Percentiles rank a stretch among this genome's conserved stretches.
These are phyloP conservation scores for Monosporozyma siamensis DNA, from an alignment of 805 yeast genomes.

Conservation along the genomic window DNA sequence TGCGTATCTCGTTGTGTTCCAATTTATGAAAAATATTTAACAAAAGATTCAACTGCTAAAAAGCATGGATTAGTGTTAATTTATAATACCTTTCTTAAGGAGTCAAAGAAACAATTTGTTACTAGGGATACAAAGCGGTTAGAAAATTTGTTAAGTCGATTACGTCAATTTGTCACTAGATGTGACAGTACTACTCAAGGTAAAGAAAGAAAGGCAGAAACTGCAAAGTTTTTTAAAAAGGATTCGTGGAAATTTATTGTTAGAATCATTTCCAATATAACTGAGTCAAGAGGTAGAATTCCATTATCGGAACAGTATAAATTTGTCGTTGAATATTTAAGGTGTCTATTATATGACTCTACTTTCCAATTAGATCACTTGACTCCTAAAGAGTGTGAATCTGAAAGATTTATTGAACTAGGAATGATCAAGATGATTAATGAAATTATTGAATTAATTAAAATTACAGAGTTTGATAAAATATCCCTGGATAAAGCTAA, in stretches of 20 bases:
- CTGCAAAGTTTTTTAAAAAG: conserved; percentile 10
- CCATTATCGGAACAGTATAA: not conserved
- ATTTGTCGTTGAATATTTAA: not conserved
- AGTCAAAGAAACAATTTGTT: conserved; percentile 14
- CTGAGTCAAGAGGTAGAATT: not conserved
- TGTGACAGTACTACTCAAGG: conserved; percentile 9
- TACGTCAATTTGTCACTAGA: conserved; percentile 13
- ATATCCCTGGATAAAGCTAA: not conserved
- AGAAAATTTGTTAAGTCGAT: conserved; percentile 7
- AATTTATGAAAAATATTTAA: conserved; percentile 9
- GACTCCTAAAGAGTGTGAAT: not conserved
- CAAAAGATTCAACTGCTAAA: conserved; percentile 6
- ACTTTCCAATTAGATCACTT: not conserved
- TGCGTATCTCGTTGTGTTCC: conserved; percentile 14
- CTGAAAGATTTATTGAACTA: conserved; percentile 15
- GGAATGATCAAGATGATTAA: conserved; percentile 21
- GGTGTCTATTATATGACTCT: not conserved
- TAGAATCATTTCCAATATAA: not conserved
- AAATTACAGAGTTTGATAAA: conserved; percentile 5
- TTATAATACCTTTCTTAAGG: conserved; percentile 21
- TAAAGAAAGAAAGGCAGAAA: not conserved
- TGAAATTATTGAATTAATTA: conserved; percentile 9
- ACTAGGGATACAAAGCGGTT: conserved; percentile 8
- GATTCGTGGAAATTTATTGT: conserved; percentile 21
- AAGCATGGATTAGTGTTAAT: conserved; percentile 15